phyloP scores from a whole-genome alignment of 768 basidiomycete species.

The Auriscalpium microsporum region DNA sequence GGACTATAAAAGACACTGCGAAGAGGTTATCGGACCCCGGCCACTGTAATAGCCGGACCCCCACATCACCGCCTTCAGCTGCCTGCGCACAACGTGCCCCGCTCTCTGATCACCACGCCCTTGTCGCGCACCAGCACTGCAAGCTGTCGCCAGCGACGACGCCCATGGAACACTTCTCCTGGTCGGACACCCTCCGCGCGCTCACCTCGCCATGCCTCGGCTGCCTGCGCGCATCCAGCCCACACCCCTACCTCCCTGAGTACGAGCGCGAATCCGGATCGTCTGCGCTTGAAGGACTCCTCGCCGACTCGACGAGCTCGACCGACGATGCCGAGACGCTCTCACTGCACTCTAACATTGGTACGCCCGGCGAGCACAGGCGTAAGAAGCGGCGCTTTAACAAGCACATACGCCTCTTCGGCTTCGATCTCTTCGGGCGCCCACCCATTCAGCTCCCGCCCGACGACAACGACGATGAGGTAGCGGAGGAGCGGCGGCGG shows the following conservation, averaged over 20 bases:
- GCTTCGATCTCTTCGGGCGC: slow-evolving; percentile 60
- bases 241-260: slow-evolving; percentile 16
- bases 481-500: slow-evolving; percentile 2
- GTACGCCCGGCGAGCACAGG: slow-evolving; percentile 24
- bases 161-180: slow-evolving; percentile 44
- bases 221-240: slow-evolving; percentile 31
- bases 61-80: no score
- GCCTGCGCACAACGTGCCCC: no score
- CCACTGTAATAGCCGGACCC: no score
- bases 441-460: slow-evolving; percentile 50
- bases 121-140: no score
- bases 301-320: slow-evolving; percentile 37
- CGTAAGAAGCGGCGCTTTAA: slow-evolving; percentile 15
- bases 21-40: no score
- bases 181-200: slow-evolving; percentile 52
- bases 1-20: no score
- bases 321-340: slow-evolving; percentile 47
- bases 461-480: slow-evolving; percentile 36
- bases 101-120: no score
- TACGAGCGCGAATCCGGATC: slow-evolving; percentile 26
- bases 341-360: slow-evolving; percentile 60
- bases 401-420: slow-evolving; percentile 49
- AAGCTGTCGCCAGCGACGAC: no score
- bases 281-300: slow-evolving; percentile 41
- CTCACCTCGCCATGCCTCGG: slow-evolving; percentile 52